Percentiles rank a stretch among this genome's conserved stretches.
phyloP scores from a whole-genome alignment of 768 basidiomycete species.

The Cystobasidium onofrii region DNA sequence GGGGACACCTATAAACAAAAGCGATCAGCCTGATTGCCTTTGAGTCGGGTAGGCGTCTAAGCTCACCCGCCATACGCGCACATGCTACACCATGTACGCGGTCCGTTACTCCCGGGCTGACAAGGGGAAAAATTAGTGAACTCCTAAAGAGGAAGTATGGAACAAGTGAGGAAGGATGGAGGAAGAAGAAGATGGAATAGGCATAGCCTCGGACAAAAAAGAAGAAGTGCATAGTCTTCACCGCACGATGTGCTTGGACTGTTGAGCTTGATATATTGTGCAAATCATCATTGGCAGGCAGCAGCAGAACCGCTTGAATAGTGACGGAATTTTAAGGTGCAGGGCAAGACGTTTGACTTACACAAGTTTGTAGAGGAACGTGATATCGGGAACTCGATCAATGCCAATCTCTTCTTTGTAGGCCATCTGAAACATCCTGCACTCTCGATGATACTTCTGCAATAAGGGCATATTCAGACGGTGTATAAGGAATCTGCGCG shows the following conservation, averaged over 20 bases:
- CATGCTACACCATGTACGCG: slow-evolving; percentile 24
- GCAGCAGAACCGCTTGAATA: no score
- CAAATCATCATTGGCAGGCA: slow-evolving; percentile 30
- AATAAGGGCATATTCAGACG: not conserved
- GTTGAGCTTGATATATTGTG: slow-evolving; percentile 33
- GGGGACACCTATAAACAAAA: not conserved
- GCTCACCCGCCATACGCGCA: slow-evolving; percentile 25
- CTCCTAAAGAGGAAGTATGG: not conserved
- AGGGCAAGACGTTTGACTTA: not conserved
- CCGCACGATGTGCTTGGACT: slow-evolving; percentile 17
- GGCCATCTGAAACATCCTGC: slow-evolving; percentile 38
- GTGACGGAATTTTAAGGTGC: no score
- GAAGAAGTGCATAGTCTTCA: slow-evolving; percentile 26
- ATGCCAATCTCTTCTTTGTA: slow-evolving; percentile 40
- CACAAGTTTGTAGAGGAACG: slow-evolving; percentile 72
- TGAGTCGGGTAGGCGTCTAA: not conserved
- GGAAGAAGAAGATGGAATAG: not conserved
- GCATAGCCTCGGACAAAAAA: slow-evolving; percentile 25
- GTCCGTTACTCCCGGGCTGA: slow-evolving; percentile 14
- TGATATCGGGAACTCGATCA: slow-evolving; percentile 56
- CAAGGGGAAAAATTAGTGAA: not conserved
- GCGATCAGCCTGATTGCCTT: not conserved
- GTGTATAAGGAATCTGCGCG: not conserved
- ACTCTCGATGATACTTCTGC: slow-evolving; percentile 20
- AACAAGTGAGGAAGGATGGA: not conserved